A percentile compares a stretch with the other conserved stretches of the same genome.
phyloP scores from a whole-genome alignment of 148 eudicot species.

The Drosera capensis region DNA sequence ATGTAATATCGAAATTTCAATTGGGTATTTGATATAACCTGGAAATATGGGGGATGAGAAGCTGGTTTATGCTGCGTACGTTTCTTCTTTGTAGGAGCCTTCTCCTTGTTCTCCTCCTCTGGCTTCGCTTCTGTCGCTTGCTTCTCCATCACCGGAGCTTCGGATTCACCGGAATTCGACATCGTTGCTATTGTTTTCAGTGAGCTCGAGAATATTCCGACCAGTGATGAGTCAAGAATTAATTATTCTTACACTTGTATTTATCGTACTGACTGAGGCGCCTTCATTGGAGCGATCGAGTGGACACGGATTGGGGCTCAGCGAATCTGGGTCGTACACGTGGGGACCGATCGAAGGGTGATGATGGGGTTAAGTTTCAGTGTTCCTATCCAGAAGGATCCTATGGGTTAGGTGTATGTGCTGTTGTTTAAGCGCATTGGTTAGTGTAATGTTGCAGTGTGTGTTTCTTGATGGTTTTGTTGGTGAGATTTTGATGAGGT shows the following conservation, averaged over 20 bases:
- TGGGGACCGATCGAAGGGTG: not conserved
- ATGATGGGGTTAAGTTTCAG: not conserved
- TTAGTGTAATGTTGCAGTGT: not conserved
- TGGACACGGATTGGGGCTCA: not conserved
- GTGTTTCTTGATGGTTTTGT: not conserved
- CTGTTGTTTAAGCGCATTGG: not conserved
- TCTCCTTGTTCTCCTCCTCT: conserved; percentile 25
- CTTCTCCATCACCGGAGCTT: not conserved
- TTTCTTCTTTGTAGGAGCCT: conserved; percentile 21
- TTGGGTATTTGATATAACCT: conserved; percentile 26
- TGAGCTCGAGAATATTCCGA: not conserved
- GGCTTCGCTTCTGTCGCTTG: conserved; percentile 8
- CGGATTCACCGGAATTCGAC: not conserved
- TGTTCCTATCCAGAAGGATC: not conserved
- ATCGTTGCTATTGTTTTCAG: not conserved
- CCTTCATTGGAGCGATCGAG: not conserved
- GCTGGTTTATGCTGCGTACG: conserved; percentile 21
- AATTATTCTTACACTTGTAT: not conserved
- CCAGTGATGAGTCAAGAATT: not conserved
- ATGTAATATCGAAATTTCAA: not conserved
- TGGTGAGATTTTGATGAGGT: not conserved
- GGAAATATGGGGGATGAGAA: conserved; percentile 63
- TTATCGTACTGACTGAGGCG: not conserved
- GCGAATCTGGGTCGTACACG: not conserved
- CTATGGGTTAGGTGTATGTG: not conserved